Evolutionary conservation across 768 basidiomycete species (phyloP).

Genomic region (Termitomyces sp.): DNA sequence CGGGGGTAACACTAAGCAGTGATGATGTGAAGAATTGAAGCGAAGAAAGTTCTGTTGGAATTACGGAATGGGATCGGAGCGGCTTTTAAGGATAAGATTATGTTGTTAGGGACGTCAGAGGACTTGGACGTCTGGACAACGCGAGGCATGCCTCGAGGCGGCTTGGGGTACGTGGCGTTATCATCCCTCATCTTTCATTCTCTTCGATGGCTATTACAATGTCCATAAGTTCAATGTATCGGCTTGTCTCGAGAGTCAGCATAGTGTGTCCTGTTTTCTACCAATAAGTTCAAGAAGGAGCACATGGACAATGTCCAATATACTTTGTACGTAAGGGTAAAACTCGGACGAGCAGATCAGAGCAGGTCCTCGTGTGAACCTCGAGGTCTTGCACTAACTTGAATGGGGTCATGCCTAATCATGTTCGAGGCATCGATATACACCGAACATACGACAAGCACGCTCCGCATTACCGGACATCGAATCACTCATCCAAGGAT

Average conservation of each 20-base stretch:
- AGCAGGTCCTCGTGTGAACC: not conserved
- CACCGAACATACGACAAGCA: not conserved
- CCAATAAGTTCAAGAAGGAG: not conserved
- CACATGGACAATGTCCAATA: not conserved
- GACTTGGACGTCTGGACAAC: constrained; percentile 27
- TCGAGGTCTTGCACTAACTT: not conserved
- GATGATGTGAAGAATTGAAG: constrained; percentile 9
- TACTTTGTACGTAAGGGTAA: not conserved
- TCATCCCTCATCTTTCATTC: constrained; percentile 1
- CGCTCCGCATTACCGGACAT: not conserved
- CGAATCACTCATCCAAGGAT: not conserved
- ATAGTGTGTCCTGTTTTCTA: not conserved
- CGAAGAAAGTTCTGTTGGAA: constrained; percentile 19
- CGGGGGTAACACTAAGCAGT: not conserved
- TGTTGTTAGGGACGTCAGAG: constrained; percentile 3
- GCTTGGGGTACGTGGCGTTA: constrained; percentile 14
- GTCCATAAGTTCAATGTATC: not conserved
- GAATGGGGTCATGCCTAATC: not conserved
- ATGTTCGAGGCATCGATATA: not conserved
- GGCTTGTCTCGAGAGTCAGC: not conserved
- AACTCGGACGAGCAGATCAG: not conserved
- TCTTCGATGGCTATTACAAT: not conserved
- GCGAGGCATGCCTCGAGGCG: constrained; percentile 54
- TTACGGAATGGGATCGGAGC: constrained; percentile 21
- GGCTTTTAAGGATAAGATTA: constrained; percentile 50